Percentiles rank a stretch among this genome's conserved stretches.
phyloP scores from a whole-genome alignment of 768 basidiomycete genomes.

The Naematelia encephala region DNA sequence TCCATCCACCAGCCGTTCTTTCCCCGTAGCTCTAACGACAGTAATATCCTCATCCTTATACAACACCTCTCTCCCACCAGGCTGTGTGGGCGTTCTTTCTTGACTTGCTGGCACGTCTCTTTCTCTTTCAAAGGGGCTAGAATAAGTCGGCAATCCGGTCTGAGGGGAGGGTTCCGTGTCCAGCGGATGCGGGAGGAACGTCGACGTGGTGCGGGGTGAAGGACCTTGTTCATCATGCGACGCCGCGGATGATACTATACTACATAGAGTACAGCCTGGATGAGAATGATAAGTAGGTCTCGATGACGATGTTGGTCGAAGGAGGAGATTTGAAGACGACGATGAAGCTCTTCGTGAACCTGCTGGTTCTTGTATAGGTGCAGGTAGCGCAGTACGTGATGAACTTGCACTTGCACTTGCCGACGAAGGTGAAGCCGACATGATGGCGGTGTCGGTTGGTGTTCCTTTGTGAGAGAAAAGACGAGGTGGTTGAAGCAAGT shows the following conservation, averaged over 20 bases:
- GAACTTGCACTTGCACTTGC: neutral
- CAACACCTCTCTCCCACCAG: conserved; percentile 24
- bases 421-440: neutral
- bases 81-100: neutral
- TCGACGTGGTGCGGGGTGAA: neutral
- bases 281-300: neutral
- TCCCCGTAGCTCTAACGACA: conserved; percentile 29
- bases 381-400: too few relatives aligned
- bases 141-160: too few relatives aligned
- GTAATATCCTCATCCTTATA: conserved; percentile 34
- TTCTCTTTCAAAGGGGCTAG: neutral
- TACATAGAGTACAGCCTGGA: neutral
- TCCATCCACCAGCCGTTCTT: conserved; percentile 27
- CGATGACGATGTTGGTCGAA: neutral
- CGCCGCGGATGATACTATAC: neutral
- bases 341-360: too few relatives aligned
- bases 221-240: neutral
- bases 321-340: neutral
- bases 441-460: too few relatives aligned
- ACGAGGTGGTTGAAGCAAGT: too few relatives aligned
- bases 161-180: too few relatives aligned
- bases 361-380: too few relatives aligned
- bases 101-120: too few relatives aligned
- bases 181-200: neutral
- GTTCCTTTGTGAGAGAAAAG: too few relatives aligned